phyloP scores from a whole-genome alignment of 2,329 filamentous ascomycete genomes.

The Ceratocystis smalleyi region DNA sequence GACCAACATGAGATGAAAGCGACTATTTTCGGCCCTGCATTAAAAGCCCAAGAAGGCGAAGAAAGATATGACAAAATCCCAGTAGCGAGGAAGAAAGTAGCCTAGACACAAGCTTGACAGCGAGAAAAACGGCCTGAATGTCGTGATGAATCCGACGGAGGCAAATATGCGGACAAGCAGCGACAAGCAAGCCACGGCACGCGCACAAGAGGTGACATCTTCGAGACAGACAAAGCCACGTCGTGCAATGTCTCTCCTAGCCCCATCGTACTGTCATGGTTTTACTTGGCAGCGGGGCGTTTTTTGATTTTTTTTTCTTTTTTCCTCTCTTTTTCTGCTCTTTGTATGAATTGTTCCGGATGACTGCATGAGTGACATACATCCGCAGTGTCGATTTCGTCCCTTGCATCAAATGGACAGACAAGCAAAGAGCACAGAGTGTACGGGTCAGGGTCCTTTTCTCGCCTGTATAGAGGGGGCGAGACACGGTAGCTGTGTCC shows the following conservation, averaged over 20 bases:
- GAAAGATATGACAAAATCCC: neutral
- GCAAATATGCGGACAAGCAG: neutral
- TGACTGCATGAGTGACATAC: neutral
- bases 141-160: neutral
- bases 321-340: neutral
- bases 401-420: neutral
- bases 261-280: constrained; percentile 1
- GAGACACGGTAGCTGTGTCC: neutral
- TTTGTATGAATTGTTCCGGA: neutral
- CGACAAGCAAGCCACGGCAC: neutral
- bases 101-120: neutral
- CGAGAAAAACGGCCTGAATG: neutral
- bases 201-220: neutral
- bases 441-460: neutral
- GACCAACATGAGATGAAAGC: constrained; percentile 8
- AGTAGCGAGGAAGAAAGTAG: neutral
- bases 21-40: neutral
- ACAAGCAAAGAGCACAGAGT: neutral
- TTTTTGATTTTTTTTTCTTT: neutral
- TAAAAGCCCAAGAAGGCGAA: neutral
- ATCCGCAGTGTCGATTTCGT: neutral
- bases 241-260: neutral
- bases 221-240: neutral
- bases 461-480: neutral
- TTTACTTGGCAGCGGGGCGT: neutral